Base-by-base conservation (phyloP, 2,329 filamentous ascomycete genomes). In the Fusarium sp. region DNA sequence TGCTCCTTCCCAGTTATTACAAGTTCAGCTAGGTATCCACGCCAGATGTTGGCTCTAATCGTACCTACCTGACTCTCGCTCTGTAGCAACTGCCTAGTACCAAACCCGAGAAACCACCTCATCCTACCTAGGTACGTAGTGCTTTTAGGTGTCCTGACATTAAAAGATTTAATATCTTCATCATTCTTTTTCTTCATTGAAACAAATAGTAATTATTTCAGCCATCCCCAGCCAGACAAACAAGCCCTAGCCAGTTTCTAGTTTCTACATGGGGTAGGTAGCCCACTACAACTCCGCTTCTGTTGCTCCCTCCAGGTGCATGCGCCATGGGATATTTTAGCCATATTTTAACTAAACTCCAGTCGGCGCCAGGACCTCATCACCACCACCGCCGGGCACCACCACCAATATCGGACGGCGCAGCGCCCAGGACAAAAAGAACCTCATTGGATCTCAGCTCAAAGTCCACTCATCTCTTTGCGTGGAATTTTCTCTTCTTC, bases 351-450 rank as follows among this genome's bases (percentile, higher is more conserved):
- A 46, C 58, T 61, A 54, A 64, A 59, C 60, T 59, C 15, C 50
- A 66, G 56, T 66, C 45, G 62, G 62, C 57, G 53, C 56, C 59
- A 68, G 30, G 49, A 32, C 62, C 55, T 51, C 52, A 40, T 55
- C 54, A 48, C 37, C 50, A 65, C 61, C 58, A 64, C 35, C 49
- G 45, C 23, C 48, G n/a, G 41, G 40, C 56, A 65, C 48, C 51
- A 67, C 64, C 49, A 48, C 47, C 58, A 56, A 53, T 62, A 68
- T 60, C 50, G 44, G 41, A 53, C 65, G 65, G 65, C 66, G 51
- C 60, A 68, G 65, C 65, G 65, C 65, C 65, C 49, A 54, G 43
- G 59, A 64, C 60, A 50, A 56, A 53, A 57, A 57, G 48, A 35
- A 48, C 39, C 41, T 40, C 25, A 58, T 54, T 45, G 54, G 59